Evolutionary conservation across 352 stramenopile species (phyloP).

Genomic region (Thalassiosira exigua): DNA sequence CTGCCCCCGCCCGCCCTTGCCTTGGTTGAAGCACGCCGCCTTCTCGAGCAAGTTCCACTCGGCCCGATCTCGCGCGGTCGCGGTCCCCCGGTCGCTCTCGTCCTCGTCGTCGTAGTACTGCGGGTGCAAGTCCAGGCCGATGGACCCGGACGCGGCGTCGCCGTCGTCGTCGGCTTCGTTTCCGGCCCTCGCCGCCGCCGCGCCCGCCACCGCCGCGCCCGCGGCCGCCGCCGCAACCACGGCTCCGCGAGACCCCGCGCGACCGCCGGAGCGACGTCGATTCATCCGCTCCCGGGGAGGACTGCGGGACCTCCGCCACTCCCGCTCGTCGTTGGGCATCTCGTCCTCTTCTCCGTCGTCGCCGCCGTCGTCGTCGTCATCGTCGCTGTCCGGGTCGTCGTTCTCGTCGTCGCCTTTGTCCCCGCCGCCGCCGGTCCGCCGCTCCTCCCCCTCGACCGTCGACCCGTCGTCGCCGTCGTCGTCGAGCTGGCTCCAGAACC

Average conservation of each 20-base stretch:
- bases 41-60: slow-evolving; percentile 48
- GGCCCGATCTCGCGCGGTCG: neutral
- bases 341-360: slow-evolving; percentile 35
- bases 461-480: slow-evolving; percentile 10
- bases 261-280: too few species aligned
- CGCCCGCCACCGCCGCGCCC: too few species aligned
- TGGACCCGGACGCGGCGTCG: neutral
- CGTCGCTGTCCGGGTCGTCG: too few species aligned
- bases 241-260: too few species aligned
- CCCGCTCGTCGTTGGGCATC: slow-evolving; percentile 45
- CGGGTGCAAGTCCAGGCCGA: neutral
- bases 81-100: slow-evolving; percentile 1
- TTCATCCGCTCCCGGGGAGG: slow-evolving; percentile 3
- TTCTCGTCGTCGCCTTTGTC: neutral
- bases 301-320: slow-evolving; percentile 14
- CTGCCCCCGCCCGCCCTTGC: slow-evolving; percentile 11
- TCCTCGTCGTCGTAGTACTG: neutral
- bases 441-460: neutral
- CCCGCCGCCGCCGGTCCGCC: neutral
- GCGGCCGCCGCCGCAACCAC: neutral
- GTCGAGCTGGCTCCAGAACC: slow-evolving; percentile 62
- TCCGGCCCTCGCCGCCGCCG: neutral
- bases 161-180: neutral
- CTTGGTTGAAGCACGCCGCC: slow-evolving; percentile 45
- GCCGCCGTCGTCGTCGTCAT: too few species aligned